Conservation (phyloP, 495 filamentous ascomycete species). For the Lasiosphaeria miniovina region DNA sequence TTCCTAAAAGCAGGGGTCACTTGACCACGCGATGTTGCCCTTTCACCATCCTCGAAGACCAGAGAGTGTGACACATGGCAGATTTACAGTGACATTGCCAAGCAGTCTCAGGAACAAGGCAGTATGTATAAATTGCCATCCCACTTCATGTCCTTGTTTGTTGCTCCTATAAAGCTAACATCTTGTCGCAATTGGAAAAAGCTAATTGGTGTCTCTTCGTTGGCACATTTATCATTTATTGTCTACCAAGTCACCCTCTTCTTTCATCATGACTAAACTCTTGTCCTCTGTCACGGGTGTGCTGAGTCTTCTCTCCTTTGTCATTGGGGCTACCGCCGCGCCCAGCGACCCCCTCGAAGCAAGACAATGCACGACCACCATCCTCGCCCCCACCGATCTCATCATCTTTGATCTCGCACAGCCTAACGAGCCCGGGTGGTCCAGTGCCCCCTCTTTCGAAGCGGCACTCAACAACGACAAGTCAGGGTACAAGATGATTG, state of each 20-base stretch:
- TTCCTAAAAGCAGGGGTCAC: not conserved
- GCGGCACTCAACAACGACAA: slow-evolving; percentile 6
- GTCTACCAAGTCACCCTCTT: not conserved
- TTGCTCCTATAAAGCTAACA: too few relatives aligned
- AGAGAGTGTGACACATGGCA: not conserved
- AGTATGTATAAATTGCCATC: not conserved
- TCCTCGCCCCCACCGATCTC: slow-evolving; percentile 6
- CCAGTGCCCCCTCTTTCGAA: not conserved
- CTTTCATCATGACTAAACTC: slow-evolving; percentile 3
- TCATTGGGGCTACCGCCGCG: not conserved
- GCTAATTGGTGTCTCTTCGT: too few relatives aligned
- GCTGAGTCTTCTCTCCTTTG: not conserved
- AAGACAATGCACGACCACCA: slow-evolving; percentile 2
- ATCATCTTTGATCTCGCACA: slow-evolving; percentile 4
- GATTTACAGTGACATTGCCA: not conserved
- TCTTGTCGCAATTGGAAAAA: too few relatives aligned
- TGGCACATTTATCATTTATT: not conserved
- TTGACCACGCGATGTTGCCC: not conserved
- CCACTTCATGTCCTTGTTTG: not conserved
- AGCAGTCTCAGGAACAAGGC: not conserved
- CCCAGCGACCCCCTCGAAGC: not conserved
- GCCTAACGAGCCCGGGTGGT: slow-evolving; percentile 6
- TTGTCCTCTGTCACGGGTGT: not conserved
- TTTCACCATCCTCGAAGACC: not conserved
- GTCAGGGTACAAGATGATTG: slow-evolving; percentile 3